Evolutionary conservation across 2,329 filamentous ascomycete species (phyloP).

Genomic region (Chrysoporthe puriensis): DNA sequence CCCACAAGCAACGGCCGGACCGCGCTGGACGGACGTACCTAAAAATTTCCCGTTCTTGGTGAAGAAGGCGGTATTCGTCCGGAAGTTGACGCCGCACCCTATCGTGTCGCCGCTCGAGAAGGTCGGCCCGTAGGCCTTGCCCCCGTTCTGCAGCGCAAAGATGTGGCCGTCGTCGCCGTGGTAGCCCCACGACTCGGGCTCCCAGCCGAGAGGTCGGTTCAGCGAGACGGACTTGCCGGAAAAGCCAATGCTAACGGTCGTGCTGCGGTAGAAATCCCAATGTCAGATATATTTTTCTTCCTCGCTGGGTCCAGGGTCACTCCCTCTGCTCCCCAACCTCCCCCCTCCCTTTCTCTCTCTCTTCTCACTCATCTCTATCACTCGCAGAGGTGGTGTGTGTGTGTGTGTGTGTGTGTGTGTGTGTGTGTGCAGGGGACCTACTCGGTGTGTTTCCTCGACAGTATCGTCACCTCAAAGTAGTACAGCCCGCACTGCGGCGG

Average conservation of each 20-base stretch:
- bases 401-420: not conserved
- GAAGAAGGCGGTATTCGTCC: conserved; percentile 67
- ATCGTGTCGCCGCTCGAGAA: conserved; percentile 63
- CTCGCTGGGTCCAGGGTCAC: not conserved
- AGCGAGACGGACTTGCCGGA: conserved; percentile 57
- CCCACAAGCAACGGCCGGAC: no score
- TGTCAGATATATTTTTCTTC: not conserved
- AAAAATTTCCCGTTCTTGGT: conserved; percentile 66
- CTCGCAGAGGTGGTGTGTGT: not conserved
- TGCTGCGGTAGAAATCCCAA: conserved; percentile 41
- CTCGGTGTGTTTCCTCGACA: conserved; percentile 58
- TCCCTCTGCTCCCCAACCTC: no score
- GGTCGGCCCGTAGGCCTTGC: conserved; percentile 59
- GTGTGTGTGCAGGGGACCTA: conserved; percentile 41
- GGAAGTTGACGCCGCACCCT: conserved; percentile 69
- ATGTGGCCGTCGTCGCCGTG: conserved; percentile 70
- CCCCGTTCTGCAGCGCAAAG: conserved; percentile 60
- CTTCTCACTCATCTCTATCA: not conserved
- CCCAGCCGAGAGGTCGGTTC: conserved; percentile 66
- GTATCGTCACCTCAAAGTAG: conserved; percentile 77
- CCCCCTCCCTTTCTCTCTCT: no score
- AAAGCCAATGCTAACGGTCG: conserved; percentile 67
- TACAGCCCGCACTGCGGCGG: conserved; percentile 90
- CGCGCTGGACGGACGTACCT: conserved; percentile 46
- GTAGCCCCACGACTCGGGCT: conserved; percentile 70